phyloP scores from a whole-genome alignment of 163 green algal genomes.

The Trebouxia gelatinosa region DNA sequence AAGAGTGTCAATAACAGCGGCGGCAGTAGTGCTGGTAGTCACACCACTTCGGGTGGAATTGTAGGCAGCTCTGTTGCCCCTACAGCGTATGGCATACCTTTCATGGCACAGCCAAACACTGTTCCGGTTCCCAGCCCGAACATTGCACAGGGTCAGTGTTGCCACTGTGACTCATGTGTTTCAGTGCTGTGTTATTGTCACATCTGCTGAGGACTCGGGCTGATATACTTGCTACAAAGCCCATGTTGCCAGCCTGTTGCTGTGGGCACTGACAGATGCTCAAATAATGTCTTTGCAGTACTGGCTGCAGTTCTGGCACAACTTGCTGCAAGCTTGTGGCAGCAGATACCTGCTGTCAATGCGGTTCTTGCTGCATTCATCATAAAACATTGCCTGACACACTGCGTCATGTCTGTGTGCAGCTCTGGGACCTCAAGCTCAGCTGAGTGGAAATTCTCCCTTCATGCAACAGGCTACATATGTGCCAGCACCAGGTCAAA shows the following conservation, averaged over 20 bases:
- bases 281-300: background rate
- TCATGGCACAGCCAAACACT: background rate
- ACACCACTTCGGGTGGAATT: background rate
- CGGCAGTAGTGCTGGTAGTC: background rate
- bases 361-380: too few species aligned
- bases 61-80: constrained; percentile 13
- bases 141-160: background rate
- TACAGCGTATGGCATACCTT: background rate
- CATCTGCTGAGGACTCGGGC: background rate
- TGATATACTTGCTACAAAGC: background rate
- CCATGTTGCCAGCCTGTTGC: too few species aligned
- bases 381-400: too few species aligned
- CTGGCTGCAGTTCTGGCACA: background rate
- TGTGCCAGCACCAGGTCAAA: constrained; percentile 1
- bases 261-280: too few species aligned
- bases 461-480: constrained; percentile 12
- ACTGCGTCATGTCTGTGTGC: background rate
- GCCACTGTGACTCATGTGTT: background rate
- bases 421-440: background rate
- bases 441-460: background rate
- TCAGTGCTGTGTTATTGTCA: background rate
- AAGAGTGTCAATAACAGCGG: background rate
- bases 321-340: background rate
- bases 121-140: background rate
- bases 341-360: too few species aligned